phyloP scores from a whole-genome alignment of 1,139 yeast species.

The Kazachstania sp. region DNA sequence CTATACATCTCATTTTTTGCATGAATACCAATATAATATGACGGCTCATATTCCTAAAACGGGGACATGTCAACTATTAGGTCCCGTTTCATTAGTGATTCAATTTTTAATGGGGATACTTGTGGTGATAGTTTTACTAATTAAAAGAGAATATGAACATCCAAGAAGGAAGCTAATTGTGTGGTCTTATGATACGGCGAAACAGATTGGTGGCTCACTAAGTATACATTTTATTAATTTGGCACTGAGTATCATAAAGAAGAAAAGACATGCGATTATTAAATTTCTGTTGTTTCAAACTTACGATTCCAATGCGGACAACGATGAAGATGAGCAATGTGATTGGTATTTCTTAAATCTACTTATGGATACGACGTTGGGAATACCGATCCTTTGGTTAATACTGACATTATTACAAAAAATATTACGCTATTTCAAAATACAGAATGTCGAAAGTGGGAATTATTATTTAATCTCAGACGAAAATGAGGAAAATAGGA shows the following conservation, averaged over 20 bases:
- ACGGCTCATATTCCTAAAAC: constrained; percentile 1
- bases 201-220: constrained; percentile 79
- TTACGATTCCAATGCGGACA: constrained; percentile 15
- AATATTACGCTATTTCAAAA: constrained; percentile 41
- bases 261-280: constrained; percentile 15
- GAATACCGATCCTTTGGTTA: constrained; percentile 73
- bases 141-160: constrained; percentile 68
- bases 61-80: constrained; percentile 51
- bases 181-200: constrained; percentile 85
- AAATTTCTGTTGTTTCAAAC: not conserved
- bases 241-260: constrained; percentile 54
- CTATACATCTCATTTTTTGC: too few relatives aligned
- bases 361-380: constrained; percentile 88
- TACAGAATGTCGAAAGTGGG: constrained; percentile 68
- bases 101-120: constrained; percentile 64
- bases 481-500: constrained; percentile 23
- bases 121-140: constrained; percentile 63
- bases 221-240: constrained; percentile 78
- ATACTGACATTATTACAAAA: constrained; percentile 39
- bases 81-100: constrained; percentile 60
- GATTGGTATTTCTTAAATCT: constrained; percentile 90
- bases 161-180: constrained; percentile 84
- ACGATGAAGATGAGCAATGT: constrained; percentile 50
- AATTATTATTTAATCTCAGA: constrained; percentile 39
- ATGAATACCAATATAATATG: not conserved